Evolutionary conservation across 148 eudicot genomes (phyloP).

Genomic region (Oxyria digyna): DNA sequence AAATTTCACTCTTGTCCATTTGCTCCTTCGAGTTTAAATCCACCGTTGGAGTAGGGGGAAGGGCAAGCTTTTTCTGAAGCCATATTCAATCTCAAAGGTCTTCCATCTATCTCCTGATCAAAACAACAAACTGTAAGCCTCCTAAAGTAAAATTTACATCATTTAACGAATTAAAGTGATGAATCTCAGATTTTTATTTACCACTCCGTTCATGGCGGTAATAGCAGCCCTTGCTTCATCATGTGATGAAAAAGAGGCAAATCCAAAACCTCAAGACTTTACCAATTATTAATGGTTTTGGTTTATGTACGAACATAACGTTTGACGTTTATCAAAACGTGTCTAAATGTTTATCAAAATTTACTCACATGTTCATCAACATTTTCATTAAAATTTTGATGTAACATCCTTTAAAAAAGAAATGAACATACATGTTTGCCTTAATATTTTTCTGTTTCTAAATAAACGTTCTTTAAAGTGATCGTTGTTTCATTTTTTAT

Average conservation of each 20-base stretch:
- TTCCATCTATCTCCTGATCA: conserved; percentile 66
- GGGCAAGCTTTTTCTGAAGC: conserved; percentile 38
- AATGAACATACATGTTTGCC: too few species aligned
- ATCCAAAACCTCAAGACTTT: conserved; percentile 87
- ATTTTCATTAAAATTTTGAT: too few species aligned
- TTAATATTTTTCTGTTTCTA: too few species aligned
- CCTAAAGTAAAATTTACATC: neutral
- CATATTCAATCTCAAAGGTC: conserved; percentile 53
- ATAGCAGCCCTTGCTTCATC: conserved; percentile 64
- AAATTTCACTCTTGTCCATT: conserved; percentile 21
- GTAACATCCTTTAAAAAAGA: too few species aligned
- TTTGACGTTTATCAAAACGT: too few species aligned
- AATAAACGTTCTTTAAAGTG: too few species aligned
- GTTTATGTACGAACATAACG: too few species aligned
- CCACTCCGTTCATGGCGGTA: conserved; percentile 60
- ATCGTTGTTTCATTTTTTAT: too few species aligned
- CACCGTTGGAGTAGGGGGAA: conserved; percentile 11
- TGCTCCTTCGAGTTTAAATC: conserved; percentile 12
- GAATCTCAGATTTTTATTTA: conserved; percentile 16
- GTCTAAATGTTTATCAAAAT: too few species aligned
- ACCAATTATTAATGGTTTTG: too few species aligned
- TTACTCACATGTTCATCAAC: too few species aligned
- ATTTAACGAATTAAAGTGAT: neutral
- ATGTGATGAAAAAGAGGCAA: conserved; percentile 56
- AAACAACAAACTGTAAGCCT: neutral